Conservation (phyloP, 2,329 filamentous ascomycete species). For the Hortaea werneckii region DNA sequence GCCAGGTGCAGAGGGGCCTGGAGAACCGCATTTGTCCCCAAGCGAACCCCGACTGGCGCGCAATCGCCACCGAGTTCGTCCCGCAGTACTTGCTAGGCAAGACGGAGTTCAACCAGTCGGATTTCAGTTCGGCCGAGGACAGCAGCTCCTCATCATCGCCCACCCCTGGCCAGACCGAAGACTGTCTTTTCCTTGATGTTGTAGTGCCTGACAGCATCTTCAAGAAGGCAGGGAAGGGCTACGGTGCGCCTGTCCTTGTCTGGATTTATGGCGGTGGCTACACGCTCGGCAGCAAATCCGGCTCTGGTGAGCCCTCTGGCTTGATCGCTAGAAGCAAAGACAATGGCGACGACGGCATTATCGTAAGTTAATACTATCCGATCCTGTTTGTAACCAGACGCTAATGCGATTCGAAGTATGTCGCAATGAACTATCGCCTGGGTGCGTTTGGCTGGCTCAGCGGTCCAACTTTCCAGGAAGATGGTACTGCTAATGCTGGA, state of each 20-base stretch:
- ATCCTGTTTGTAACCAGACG: background rate
- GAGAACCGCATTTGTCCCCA: slow-evolving; percentile 37
- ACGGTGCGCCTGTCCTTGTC: slow-evolving; percentile 28
- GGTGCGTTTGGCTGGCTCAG: slow-evolving; percentile 41
- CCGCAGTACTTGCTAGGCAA: slow-evolving; percentile 20
- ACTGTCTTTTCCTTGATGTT: slow-evolving; percentile 33
- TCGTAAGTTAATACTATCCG: slow-evolving; percentile 18
- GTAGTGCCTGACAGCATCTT: slow-evolving; percentile 27
- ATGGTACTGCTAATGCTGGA: slow-evolving; percentile 40
- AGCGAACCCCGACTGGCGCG: slow-evolving; percentile 35
- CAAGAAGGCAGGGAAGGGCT: slow-evolving; percentile 23
- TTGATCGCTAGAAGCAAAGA: slow-evolving; percentile 34
- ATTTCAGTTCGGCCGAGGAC: slow-evolving; percentile 8
- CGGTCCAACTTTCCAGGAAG: slow-evolving; percentile 33
- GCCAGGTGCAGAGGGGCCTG: slow-evolving; percentile 36
- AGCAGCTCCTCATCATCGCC: slow-evolving; percentile 6
- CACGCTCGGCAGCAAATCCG: slow-evolving; percentile 29
- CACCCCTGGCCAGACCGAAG: slow-evolving; percentile 25
- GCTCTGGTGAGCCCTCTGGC: slow-evolving; percentile 28
- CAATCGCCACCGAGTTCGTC: slow-evolving; percentile 21
- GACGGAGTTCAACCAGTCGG: slow-evolving; percentile 12
- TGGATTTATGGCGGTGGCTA: slow-evolving; percentile 45
- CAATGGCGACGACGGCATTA: slow-evolving; percentile 28
- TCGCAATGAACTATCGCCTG: slow-evolving; percentile 40
- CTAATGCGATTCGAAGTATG: slow-evolving; percentile 17